These are phyloP conservation scores for Phytophthora vignae DNA, from an alignment of 352 stramenopile genomes.

Conservation along the genomic window DNA sequence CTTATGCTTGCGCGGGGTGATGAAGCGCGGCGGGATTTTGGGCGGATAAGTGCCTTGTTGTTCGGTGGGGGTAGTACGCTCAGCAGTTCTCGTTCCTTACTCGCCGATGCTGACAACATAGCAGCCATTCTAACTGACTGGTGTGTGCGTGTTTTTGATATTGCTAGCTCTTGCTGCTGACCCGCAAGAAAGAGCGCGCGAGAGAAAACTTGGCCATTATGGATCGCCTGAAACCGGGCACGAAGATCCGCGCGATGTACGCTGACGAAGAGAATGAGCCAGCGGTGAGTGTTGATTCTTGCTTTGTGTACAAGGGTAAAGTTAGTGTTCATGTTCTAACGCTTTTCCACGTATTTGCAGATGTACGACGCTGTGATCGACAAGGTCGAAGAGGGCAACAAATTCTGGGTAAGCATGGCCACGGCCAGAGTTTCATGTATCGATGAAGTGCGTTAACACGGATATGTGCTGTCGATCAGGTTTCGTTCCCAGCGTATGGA, in stretches of 20 bases:
- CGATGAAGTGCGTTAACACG: neutral
- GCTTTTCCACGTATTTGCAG: constrained; percentile 36
- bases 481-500: constrained; percentile 97
- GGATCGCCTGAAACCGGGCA: constrained; percentile 87
- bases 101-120: neutral
- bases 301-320: neutral
- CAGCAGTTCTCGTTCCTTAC: constrained; percentile 8
- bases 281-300: constrained; percentile 47
- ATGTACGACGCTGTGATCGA: constrained; percentile 98
- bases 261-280: constrained; percentile 96
- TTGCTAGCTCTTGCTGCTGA: constrained; percentile 78
- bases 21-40: constrained; percentile 1
- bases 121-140: neutral
- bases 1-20: neutral
- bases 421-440: neutral
- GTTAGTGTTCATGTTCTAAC: neutral
- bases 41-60: constrained; percentile 25
- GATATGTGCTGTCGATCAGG: constrained; percentile 35
- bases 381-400: constrained; percentile 85
- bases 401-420: constrained; percentile 64
- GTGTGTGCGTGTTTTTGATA: neutral
- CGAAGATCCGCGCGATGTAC: constrained; percentile 95
- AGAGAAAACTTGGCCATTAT: constrained; percentile 72
- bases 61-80: constrained; percentile 29
- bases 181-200: constrained; percentile 70